Evolutionary conservation across 768 basidiomycete genomes (phyloP), one percentile per base, ranked within the genome.

Genomic region (Suillus americanus): DNA sequence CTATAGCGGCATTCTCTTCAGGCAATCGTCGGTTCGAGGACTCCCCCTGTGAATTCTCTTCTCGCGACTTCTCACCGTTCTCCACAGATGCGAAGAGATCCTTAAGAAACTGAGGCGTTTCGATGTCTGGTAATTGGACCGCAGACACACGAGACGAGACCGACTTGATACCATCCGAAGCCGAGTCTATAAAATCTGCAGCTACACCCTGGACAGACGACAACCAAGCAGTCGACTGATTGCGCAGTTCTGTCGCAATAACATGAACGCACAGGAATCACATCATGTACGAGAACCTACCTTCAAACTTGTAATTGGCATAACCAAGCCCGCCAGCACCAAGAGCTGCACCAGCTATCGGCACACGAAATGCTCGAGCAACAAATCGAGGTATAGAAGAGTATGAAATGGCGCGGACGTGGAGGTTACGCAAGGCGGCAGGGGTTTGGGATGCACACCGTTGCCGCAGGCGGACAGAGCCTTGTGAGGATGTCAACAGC

Each of bases 221-320:
- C 50, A 92, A 81, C 87, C 90, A 92, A 28, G 77, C 89, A 16
- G 80, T 79, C 2, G 93, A 89, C 65, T 81, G 85, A 71, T 85
- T 89, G 70, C 86, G 82, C 70, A 94, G 82, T 74, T 94, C 93
- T 95, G 62, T 3, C n/a, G 37, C 4, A 38, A 33, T 25, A 25
- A 14, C 51, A 64, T 64, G 10, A 65, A 18, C 16, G 10, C 46
- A 13, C 8, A 33, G 67, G 43, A 60, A 61, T 30, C 25, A 40
- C 20, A 23, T 16, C 16, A 20, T 51, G 30, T 3, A 60, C 38
- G 5, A 41, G 62, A 40, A 77, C 84, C 68, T 66, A 94, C 96
- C 94, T 81, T 99, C 96, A 71, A 97, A 89, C 79, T 95, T 95
- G 81, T 97, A 97, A 75, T 97, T 95, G 25, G 95, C 96, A 78